A percentile compares a stretch with the other conserved stretches of the same genome.
These are phyloP conservation scores for Fusarium dimerum DNA, from an alignment of 2,329 filamentous ascomycete genomes.

Conservation along the genomic window DNA sequence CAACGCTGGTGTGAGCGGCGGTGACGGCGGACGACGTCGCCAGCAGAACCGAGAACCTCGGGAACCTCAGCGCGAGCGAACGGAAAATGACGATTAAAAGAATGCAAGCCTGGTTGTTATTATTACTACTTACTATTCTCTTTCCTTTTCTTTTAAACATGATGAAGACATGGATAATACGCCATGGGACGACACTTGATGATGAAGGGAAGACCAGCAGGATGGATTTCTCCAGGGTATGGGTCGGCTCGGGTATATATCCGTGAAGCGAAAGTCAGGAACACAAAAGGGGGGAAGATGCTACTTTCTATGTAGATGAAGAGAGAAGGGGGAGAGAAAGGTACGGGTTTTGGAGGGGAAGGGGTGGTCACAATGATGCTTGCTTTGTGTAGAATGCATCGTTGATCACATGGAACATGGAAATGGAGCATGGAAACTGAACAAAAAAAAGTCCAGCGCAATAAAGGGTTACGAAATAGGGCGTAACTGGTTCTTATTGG, in stretches of 20 bases:
- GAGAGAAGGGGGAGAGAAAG: slow-evolving; percentile 13
- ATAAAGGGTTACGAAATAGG: slow-evolving; percentile 35
- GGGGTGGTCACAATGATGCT: slow-evolving; percentile 25
- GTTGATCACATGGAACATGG: slow-evolving; percentile 22
- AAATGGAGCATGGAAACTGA: too few species aligned
- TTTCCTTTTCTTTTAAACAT: too few species aligned
- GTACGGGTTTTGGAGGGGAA: slow-evolving; percentile 19
- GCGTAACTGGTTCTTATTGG: slow-evolving; percentile 38
- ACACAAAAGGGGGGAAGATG: background rate
- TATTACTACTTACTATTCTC: slow-evolving; percentile 2
- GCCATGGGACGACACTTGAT: slow-evolving; percentile 4
- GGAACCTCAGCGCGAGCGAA: slow-evolving; percentile 33
- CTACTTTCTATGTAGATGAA: slow-evolving; percentile 9
- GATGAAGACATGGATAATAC: slow-evolving; percentile 12
- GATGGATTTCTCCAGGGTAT: background rate
- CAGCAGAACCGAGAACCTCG: slow-evolving; percentile 31
- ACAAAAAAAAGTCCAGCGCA: slow-evolving; percentile 25
- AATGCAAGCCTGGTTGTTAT: slow-evolving; percentile 12
- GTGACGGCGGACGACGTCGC: slow-evolving; percentile 35
- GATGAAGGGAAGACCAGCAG: slow-evolving; percentile 15
- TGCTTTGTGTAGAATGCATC: slow-evolving; percentile 37
- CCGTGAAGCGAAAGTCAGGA: too few species aligned
- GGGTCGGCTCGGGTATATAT: background rate
- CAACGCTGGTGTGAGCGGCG: slow-evolving; percentile 40
- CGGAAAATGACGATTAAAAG: slow-evolving; percentile 58